Base-by-base conservation (phyloP, 73 alveolate genomes). In the Breviolum minutum region DNA sequence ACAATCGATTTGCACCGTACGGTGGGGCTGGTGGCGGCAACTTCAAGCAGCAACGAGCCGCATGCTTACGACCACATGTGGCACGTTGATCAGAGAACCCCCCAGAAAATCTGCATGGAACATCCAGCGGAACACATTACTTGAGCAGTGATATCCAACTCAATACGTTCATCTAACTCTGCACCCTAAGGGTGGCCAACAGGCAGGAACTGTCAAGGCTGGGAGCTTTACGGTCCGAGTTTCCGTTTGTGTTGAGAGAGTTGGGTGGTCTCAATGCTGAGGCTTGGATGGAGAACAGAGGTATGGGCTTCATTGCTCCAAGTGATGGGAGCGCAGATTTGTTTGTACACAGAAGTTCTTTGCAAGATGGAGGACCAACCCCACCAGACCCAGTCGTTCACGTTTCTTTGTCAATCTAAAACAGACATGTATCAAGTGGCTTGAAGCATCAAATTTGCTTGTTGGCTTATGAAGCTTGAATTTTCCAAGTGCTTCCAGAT, bases 251-350 rank as follows among this genome's bases (percentile, higher is more conserved):
- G 77, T 22, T 22, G 77, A 68, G 32, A 24, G n/a, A 19, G 83
- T 32, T 73, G 83, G 12, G 12, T 13, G 54, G n/a, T 7, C 71
- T 40, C 54, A 40, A 40, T 40, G 54, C 54, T 40, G 54, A 90
- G 96, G 96, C 96, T 24, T 90, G 96, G 96, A 90, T 90, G 96
- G 96, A 90, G 64, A 32, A 90, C 87, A 27, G 96, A 71, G 96
- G 96, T 16, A 90, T 90, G 96, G 96, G 96, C 87, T 90, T 90
- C 87, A 90, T 90, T 54, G 87, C 87, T 13, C 96, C 96, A 40
- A 69, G 73, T 54, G 96, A 90, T 71, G 96, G 96, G 19, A 40
- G 76, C 68, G 66, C 32, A 70, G 96, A 90, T 87, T 87, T 90
- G 19, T 90, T 90, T n/a, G 96, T 90, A 20, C 96, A 90, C 63